These are phyloP conservation scores for Tinospora cordifolia DNA, from an alignment of 164 flowering plant species.

Conservation along the genomic window DNA sequence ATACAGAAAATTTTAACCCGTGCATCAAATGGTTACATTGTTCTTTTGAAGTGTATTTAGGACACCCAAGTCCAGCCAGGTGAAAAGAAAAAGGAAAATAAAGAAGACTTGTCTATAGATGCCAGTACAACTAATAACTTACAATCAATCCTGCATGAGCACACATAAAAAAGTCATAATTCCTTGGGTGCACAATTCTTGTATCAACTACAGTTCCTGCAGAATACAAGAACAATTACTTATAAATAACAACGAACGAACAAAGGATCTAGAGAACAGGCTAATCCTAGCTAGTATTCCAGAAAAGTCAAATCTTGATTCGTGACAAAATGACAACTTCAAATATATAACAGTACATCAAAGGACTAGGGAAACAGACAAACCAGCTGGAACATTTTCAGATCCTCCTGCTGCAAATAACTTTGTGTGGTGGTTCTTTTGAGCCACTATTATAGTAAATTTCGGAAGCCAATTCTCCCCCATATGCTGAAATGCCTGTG, in stretches of 20 bases:
- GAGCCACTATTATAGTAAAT: slow-evolving; percentile 73
- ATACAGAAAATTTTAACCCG: no score
- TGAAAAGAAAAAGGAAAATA: no score
- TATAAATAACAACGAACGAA: slow-evolving; percentile 4
- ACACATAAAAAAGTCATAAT: slow-evolving; percentile 85
- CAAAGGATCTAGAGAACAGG: neutral
- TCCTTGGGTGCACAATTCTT: slow-evolving; percentile 63
- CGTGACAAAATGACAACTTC: neutral
- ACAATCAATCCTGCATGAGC: slow-evolving; percentile 80
- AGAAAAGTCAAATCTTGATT: neutral
- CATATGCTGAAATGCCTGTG: slow-evolving; percentile 53
- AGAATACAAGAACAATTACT: neutral
- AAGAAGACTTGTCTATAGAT: neutral
- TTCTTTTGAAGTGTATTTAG: no score
- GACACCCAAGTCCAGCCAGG: neutral
- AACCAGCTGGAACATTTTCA: slow-evolving; percentile 80
- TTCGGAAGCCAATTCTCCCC: slow-evolving; percentile 62
- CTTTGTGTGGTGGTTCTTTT: slow-evolving; percentile 77
- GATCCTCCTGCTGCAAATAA: slow-evolving; percentile 50
- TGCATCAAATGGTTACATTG: no score
- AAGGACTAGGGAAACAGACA: slow-evolving; percentile 8
- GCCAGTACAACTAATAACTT: slow-evolving; percentile 20
- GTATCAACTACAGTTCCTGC: slow-evolving; percentile 86
- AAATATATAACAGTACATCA: neutral
- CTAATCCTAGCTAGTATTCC: neutral